phyloP scores from a whole-genome alignment of 73 alveolate genomes.

The Paramecium tetraurelia region DNA sequence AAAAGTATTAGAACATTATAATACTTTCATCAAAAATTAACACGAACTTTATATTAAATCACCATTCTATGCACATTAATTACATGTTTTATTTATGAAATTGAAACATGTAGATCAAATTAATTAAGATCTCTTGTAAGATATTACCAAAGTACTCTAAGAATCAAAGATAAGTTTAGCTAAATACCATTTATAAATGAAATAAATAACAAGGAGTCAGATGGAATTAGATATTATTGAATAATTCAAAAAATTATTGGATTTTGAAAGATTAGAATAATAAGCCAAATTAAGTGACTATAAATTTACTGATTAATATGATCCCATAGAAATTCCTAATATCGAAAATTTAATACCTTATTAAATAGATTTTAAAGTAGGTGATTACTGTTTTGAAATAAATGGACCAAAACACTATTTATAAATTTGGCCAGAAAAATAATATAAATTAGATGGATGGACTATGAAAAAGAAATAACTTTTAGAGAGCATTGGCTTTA shows the following conservation, averaged over 20 bases:
- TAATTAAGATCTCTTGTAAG: background rate
- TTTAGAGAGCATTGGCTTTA: background rate
- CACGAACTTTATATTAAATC: background rate
- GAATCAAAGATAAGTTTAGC: constrained; percentile 28
- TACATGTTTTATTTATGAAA: background rate
- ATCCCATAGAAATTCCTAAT: background rate
- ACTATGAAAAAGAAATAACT: background rate
- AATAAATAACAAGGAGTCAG: background rate
- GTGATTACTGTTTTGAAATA: constrained; percentile 29
- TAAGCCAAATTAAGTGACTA: background rate
- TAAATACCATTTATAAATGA: constrained; percentile 19
- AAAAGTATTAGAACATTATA: background rate
- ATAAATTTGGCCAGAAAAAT: constrained; percentile 7
- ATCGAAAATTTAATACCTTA: constrained; percentile 23
- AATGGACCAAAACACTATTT: constrained; percentile 43
- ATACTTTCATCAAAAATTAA: background rate
- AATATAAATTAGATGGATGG: background rate
- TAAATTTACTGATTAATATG: background rate
- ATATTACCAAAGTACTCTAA: background rate
- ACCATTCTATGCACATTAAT: constrained; percentile 11
- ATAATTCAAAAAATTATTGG: background rate
- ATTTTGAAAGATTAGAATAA: background rate
- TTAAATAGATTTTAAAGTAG: constrained; percentile 16
- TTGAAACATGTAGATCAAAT: background rate
- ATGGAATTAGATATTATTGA: background rate